Conservation (phyloP, 2,329 filamentous ascomycete species). For the Paraphoma chrysanthemicola region DNA sequence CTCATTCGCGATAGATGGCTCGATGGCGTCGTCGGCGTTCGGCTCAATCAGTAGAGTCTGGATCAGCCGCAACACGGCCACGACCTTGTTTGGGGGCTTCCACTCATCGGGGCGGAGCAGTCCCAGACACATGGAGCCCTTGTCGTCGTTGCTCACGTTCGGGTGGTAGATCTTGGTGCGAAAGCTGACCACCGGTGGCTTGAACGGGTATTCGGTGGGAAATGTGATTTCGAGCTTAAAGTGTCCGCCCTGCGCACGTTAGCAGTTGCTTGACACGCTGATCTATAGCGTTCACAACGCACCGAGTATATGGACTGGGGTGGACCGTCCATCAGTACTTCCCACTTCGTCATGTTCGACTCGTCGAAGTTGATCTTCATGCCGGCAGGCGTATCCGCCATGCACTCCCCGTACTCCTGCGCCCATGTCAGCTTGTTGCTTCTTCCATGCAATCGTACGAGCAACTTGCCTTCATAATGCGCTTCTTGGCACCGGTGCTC, state of each 20-base stretch:
- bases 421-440: constrained; percentile 12
- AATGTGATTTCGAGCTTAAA: constrained; percentile 78
- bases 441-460: neutral
- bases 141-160: constrained; percentile 87
- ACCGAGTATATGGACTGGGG: constrained; percentile 70
- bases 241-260: constrained; percentile 64
- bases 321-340: constrained; percentile 71
- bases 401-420: constrained; percentile 48
- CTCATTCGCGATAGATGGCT: constrained; percentile 84
- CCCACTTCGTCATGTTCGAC: constrained; percentile 72
- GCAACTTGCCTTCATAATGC: constrained; percentile 52
- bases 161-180: constrained; percentile 93
- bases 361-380: constrained; percentile 61
- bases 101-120: constrained; percentile 86
- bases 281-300: constrained; percentile 34
- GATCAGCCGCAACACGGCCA: constrained; percentile 78
- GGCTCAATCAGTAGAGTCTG: constrained; percentile 78
- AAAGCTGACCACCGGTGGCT: constrained; percentile 81
- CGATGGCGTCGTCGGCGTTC: constrained; percentile 87
- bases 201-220: constrained; percentile 87
- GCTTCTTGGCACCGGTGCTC: constrained; percentile 52
- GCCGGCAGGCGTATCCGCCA: constrained; percentile 42
- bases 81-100: constrained; percentile 85
- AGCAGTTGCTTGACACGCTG: constrained; percentile 6
- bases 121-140: constrained; percentile 84